These are phyloP conservation scores for Plasmopara halstedii DNA, from an alignment of 352 stramenopile species.

Conservation along the genomic window DNA sequence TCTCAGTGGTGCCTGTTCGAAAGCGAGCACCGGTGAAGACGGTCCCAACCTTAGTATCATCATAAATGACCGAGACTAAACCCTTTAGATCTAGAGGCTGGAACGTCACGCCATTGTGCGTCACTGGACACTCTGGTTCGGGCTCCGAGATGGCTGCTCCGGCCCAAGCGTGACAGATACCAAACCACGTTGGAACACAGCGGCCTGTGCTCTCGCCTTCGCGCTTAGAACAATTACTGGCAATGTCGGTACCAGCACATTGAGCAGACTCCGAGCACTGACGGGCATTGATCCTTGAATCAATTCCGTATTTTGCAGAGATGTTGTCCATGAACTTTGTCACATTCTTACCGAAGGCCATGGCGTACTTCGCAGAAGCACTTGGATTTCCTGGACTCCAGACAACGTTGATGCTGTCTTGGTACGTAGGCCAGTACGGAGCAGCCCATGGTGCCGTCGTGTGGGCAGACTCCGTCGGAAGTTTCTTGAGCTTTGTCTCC, in stretches of 20 bases:
- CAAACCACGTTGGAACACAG: constrained; percentile 37
- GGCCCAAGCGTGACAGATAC: constrained; percentile 39
- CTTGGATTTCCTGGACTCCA: constrained; percentile 12
- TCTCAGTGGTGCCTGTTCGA: constrained; percentile 9
- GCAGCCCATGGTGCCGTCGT: constrained; percentile 28
- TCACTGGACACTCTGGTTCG: constrained; percentile 31
- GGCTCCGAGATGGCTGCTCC: constrained; percentile 28
- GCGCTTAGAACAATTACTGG: constrained; percentile 16
- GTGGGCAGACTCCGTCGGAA: constrained; percentile 11
- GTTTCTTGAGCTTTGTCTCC: constrained; percentile 18
- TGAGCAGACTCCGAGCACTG: neutral
- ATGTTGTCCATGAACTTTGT: constrained; percentile 24
- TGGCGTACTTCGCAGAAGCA: constrained; percentile 41
- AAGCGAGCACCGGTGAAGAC: constrained; percentile 38
- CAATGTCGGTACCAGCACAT: neutral
- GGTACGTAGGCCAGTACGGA: constrained; percentile 57
- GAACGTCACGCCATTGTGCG: constrained; percentile 32
- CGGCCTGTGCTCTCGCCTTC: constrained; percentile 20
- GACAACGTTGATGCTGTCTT: constrained; percentile 58
- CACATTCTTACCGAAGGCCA: constrained; percentile 30
- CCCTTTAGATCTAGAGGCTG: constrained; percentile 36
- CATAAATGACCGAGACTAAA: constrained; percentile 28
- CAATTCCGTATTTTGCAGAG: neutral
- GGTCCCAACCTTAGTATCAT: constrained; percentile 16
- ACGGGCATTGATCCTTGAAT: neutral